Percentiles rank a stretch among this genome's conserved stretches.
These are phyloP conservation scores for Piper betle DNA, from an alignment of 164 flowering plant species.

Conservation along the genomic window DNA sequence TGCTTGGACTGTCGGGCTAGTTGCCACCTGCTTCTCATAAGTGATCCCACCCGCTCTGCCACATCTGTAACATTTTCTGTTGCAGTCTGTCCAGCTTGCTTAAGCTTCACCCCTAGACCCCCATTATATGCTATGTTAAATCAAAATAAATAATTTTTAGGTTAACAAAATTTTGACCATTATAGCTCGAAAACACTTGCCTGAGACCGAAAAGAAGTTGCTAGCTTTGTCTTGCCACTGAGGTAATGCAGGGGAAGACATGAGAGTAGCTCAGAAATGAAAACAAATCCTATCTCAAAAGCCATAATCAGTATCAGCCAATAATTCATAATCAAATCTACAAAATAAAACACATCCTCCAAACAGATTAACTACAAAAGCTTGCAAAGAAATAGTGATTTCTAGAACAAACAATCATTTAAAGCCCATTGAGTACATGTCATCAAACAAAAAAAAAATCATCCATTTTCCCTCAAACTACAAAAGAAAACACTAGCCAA, in stretches of 20 bases:
- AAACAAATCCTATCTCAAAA: background rate
- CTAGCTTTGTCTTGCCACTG: conserved; percentile 81
- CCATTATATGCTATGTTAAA: background rate
- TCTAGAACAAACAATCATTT: too few species aligned
- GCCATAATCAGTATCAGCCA: background rate
- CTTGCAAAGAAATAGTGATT: too few species aligned
- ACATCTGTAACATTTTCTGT: conserved; percentile 62
- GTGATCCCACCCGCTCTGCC: conserved; percentile 65
- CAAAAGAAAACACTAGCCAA: background rate
- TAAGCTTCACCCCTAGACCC: conserved; percentile 57
- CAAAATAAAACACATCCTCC: background rate
- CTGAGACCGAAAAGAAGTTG: conserved; percentile 72
- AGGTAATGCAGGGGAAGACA: conserved; percentile 55
- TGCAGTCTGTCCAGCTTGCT: conserved; percentile 71
- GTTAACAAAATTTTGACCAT: background rate
- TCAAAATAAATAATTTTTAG: background rate
- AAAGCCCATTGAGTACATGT: too few species aligned
- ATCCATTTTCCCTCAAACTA: background rate
- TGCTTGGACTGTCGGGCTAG: conserved; percentile 35
- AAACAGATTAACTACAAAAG: background rate
- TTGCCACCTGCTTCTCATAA: conserved; percentile 70
- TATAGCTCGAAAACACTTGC: conserved; percentile 13
- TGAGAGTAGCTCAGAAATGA: conserved; percentile 10
- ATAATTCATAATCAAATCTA: too few species aligned
- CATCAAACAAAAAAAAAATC: too few species aligned